Conservation (phyloP, 2,329 filamentous ascomycete species). For the Apiospora phragmitis region DNA sequence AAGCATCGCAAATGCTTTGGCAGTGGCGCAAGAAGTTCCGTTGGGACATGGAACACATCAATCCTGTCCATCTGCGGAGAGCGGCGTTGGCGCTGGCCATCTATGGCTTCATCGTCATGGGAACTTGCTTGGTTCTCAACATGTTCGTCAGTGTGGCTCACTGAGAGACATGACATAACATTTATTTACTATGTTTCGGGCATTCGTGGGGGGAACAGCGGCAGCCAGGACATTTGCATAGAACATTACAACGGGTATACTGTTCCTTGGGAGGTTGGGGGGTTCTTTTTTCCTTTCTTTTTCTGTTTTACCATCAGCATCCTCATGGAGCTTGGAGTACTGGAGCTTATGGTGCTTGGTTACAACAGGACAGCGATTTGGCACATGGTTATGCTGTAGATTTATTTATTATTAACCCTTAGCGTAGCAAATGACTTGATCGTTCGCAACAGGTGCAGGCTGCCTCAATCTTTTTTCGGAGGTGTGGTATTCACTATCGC, state of each 20-base stretch:
- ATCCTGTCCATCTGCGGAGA: constrained; percentile 66
- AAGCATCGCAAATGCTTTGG: constrained; percentile 42
- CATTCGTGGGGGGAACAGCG: background rate
- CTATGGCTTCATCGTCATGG: constrained; percentile 88
- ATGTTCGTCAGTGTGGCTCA: constrained; percentile 72
- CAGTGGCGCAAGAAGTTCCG: constrained; percentile 58
- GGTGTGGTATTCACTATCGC: no score
- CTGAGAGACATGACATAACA: constrained; percentile 31
- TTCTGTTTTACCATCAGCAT: background rate
- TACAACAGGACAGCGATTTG: background rate
- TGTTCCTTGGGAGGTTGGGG: background rate
- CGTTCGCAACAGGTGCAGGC: no score
- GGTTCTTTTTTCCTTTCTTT: background rate
- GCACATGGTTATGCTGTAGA: background rate
- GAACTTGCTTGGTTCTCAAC: constrained; percentile 83
- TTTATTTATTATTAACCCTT: background rate
- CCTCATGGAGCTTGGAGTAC: constrained; percentile 3
- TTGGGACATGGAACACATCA: constrained; percentile 64
- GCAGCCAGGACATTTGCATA: background rate
- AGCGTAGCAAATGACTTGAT: background rate
- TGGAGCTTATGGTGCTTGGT: background rate
- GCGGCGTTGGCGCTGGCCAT: constrained; percentile 73
- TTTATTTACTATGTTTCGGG: background rate
- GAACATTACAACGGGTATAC: background rate
- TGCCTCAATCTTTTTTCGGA: no score